Base-by-base conservation (phyloP, 768 basidiomycete genomes). In the Serendipita sp. region DNA sequence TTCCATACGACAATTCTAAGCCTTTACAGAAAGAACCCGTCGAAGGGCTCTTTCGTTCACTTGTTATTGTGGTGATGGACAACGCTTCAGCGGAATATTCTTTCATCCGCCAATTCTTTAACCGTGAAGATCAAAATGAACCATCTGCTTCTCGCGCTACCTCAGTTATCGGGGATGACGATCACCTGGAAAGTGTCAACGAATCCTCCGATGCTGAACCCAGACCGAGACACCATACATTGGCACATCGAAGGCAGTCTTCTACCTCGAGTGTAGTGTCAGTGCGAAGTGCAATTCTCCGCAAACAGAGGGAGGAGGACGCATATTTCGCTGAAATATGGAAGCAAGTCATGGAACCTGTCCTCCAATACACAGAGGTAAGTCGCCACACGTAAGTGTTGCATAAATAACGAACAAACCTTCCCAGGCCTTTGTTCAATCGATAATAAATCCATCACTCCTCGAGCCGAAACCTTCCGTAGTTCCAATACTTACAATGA, bases 261-360 rank as follows among this genome's bases (percentile, higher is more conserved):
- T 62, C 34, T 10, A 44, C 32, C 58, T 35, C 58, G 58, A 62
- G 34, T 32, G 18, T 0, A 10, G 58, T 35, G 28, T 44, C 32
- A 18, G 58, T 37, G 7, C 3, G 41, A 35, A 62, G 58, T 62
- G 34, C 41, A 32, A 35, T 62, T 18, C 41, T 44, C 13, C 18
- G 34, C 10, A 10, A 18, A 3, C 56, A 38, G 35, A 28, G 84
- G 73, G 81, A 83, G 65, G 84, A 87, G 65, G 80, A 83, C 68
- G 76, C 79, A 8, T 79, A 75, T 10, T 74, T 86, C 35, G 82
- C 84, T 69, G 76, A 76, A 1, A 77, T 90, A 10, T 99, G 94
- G 93, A 95, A 92, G 73, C 88, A 90, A 71, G 82, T 96, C 45
- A 83, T 96, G 75, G 94, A 95, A 68, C 92, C 96, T 0, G 88